A percentile compares a stretch with the other conserved stretches of the same genome.
phyloP scores from a whole-genome alignment of 345 rosid genomes.

The Carallia pectinifolia region DNA sequence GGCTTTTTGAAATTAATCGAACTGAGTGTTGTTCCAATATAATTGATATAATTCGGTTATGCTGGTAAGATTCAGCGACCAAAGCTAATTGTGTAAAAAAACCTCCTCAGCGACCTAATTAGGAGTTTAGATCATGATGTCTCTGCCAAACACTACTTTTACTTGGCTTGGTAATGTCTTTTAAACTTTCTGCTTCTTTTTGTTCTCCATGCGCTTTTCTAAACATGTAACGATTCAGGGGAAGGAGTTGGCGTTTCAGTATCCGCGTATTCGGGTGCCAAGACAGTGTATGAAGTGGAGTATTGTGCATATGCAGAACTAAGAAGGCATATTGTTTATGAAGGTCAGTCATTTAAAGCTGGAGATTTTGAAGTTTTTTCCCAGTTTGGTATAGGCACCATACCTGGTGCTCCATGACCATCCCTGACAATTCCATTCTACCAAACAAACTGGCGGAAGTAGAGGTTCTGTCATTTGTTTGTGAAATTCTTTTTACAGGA shows the following conservation, averaged over 20 bases:
- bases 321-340: slow-evolving; percentile 39
- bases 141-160: too few species aligned
- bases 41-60: too few species aligned
- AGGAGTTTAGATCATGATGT: too few species aligned
- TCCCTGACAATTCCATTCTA: neutral
- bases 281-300: slow-evolving; percentile 55
- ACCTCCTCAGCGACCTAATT: too few species aligned
- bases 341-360: slow-evolving; percentile 30
- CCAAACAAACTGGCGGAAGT: too few species aligned
- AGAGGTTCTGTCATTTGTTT: too few species aligned
- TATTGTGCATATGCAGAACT: slow-evolving; percentile 70
- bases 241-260: slow-evolving; percentile 84
- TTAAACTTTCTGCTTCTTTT: neutral
- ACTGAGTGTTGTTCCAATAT: too few species aligned
- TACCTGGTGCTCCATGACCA: neutral
- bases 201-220: too few species aligned
- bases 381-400: neutral
- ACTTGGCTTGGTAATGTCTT: neutral
- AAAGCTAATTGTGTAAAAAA: too few species aligned
- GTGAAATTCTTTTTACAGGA: too few species aligned
- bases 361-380: slow-evolving; percentile 55
- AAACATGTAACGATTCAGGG: slow-evolving; percentile 40
- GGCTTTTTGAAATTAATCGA: too few species aligned
- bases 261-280: slow-evolving; percentile 50
- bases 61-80: too few species aligned